Conservation (phyloP, 768 basidiomycete species). For the Amanita subjunquillea region DNA sequence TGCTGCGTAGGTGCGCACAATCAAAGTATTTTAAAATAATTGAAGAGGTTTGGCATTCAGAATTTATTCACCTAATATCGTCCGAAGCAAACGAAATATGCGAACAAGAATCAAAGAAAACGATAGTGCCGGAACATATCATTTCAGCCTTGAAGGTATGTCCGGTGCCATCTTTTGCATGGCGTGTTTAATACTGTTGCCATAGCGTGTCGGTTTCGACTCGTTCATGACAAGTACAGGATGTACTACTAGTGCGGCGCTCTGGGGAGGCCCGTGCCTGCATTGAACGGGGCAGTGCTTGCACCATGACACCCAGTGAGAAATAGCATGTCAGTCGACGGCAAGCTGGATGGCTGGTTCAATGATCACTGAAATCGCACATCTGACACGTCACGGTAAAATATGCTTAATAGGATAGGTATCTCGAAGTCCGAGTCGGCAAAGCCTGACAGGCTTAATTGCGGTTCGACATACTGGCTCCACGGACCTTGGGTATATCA, state of each 20-base stretch:
- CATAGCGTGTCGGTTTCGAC: neutral
- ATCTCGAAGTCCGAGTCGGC: too few species aligned
- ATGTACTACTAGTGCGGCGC: slow-evolving; percentile 40
- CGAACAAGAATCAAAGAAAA: slow-evolving; percentile 97
- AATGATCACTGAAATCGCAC: too few species aligned
- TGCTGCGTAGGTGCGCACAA: slow-evolving; percentile 93
- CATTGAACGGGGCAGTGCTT: too few species aligned
- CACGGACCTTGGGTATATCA: too few species aligned
- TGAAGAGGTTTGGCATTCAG: slow-evolving; percentile 28
- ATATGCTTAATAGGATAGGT: too few species aligned
- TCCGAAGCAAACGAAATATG: slow-evolving; percentile 98
- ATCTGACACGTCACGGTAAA: too few species aligned
- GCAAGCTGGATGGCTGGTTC: too few species aligned
- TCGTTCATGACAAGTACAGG: slow-evolving; percentile 79
- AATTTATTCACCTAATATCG: slow-evolving; percentile 96
- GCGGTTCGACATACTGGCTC: too few species aligned
- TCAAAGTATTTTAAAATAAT: neutral
- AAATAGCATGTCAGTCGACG: too few species aligned
- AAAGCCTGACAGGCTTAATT: too few species aligned
- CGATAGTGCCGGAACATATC: slow-evolving; percentile 96
- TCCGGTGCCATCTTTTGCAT: slow-evolving; percentile 46
- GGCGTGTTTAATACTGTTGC: slow-evolving; percentile 78
- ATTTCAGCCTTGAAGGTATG: slow-evolving; percentile 80
- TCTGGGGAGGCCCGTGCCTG: too few species aligned
- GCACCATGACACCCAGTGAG: too few species aligned